Evolutionary conservation across 768 basidiomycete genomes (phyloP).

Genomic region (Cystofilobasidium macerans): DNA sequence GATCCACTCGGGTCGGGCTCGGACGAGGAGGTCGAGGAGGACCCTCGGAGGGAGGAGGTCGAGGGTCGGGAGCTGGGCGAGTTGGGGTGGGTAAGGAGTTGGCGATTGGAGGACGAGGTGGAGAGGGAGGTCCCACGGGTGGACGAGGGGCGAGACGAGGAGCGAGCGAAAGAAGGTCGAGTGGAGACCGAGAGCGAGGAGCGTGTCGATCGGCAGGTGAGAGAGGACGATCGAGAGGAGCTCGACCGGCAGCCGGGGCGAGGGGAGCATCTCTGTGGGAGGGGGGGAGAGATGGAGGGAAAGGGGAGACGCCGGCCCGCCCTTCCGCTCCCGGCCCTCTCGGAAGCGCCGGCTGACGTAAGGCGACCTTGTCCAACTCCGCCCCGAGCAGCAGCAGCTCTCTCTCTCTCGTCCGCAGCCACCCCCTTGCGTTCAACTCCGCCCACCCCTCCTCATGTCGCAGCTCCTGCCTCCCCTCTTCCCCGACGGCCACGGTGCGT

Average conservation of each 20-base stretch:
- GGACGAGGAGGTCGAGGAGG: slow-evolving; percentile 1
- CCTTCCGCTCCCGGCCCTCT: too few species aligned
- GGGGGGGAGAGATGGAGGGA: background rate
- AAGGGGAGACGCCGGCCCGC: background rate
- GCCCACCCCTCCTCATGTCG: background rate
- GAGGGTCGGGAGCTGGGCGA: slow-evolving; percentile 1
- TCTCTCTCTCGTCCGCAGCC: too few species aligned
- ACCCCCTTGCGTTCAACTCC: background rate
- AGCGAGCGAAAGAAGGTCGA: background rate
- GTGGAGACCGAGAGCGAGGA: background rate
- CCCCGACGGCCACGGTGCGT: background rate
- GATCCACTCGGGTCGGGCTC: slow-evolving; percentile 5
- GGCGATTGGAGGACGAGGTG: background rate
- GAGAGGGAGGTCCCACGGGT: background rate
- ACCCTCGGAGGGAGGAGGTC: background rate
- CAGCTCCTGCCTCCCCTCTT: background rate
- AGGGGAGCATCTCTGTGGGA: too few species aligned
- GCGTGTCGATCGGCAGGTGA: slow-evolving; percentile 38
- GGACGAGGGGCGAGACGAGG: background rate
- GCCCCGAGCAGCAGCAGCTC: too few species aligned
- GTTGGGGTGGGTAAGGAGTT: background rate
- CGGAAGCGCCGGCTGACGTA: background rate
- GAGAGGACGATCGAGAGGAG: slow-evolving; percentile 50
- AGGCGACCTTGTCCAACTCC: too few species aligned
- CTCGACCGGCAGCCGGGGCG: slow-evolving; percentile 57